phyloP scores from a whole-genome alignment of 352 stramenopile species.

The Globisporangium ultimum region DNA sequence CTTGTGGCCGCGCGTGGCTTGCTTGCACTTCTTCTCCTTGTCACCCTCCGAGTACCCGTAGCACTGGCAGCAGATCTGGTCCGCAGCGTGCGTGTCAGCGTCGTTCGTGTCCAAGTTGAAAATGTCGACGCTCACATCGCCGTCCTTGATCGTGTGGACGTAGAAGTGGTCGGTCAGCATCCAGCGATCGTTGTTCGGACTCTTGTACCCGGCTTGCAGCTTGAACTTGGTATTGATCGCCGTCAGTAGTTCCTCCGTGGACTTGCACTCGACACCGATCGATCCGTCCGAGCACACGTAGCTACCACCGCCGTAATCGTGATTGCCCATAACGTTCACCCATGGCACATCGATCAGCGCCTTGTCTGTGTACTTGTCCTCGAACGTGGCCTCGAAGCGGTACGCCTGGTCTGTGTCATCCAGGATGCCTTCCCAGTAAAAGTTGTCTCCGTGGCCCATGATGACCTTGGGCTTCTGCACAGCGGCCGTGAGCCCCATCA shows the following conservation, averaged over 20 bases:
- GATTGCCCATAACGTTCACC: constrained; percentile 41
- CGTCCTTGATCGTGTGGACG: constrained; percentile 27
- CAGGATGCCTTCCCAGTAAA: constrained; percentile 21
- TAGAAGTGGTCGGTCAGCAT: constrained; percentile 46
- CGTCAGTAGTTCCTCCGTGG: no score
- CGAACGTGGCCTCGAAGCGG: no score
- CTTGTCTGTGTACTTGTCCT: no score
- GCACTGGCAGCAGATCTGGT: constrained; percentile 48
- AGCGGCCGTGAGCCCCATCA: constrained; percentile 30
- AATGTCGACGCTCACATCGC: constrained; percentile 38
- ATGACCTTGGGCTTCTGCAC: constrained; percentile 29
- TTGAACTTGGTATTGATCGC: constrained; percentile 1
- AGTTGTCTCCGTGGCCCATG: constrained; percentile 43
- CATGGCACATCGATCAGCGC: no score
- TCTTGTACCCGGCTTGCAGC: constrained; percentile 44
- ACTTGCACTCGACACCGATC: no score
- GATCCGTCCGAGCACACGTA: no score
- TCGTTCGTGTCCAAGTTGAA: constrained; percentile 57
- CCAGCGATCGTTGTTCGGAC: constrained; percentile 47
- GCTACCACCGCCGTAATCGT: constrained; percentile 32
- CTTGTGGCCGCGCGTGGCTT: constrained; percentile 21
- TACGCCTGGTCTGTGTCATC: no score
- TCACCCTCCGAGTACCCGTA: constrained; percentile 29
- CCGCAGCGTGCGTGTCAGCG: constrained; percentile 28
- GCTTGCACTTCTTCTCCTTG: constrained; percentile 29